phyloP scores from a whole-genome alignment of 2,329 filamentous ascomycete genomes.

The Claviceps sorghi region DNA sequence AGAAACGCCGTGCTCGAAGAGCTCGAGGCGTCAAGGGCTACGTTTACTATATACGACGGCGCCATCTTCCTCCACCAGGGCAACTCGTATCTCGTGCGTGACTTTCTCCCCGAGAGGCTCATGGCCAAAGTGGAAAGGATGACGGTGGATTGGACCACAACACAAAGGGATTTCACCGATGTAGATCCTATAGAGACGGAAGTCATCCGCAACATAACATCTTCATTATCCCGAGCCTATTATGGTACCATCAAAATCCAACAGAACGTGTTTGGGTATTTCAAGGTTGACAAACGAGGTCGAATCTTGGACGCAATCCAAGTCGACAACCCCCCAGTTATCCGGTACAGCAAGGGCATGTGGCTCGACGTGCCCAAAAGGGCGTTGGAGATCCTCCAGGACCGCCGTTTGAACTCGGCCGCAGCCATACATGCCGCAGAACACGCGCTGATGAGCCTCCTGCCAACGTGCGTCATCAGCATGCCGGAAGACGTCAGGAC shows the following conservation, averaged over 20 bases:
- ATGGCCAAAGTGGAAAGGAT: conserved; percentile 82
- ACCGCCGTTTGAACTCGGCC: conserved; percentile 61
- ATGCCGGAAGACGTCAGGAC: conserved; percentile 86
- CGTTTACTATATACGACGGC: conserved; percentile 91
- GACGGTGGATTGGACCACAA: conserved; percentile 87
- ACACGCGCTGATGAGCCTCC: conserved; percentile 72
- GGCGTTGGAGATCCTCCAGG: conserved; percentile 65
- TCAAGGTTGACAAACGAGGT: conserved; percentile 80
- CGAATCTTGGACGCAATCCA: conserved; percentile 83
- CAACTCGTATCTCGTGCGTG: conserved; percentile 79
- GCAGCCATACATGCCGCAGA: conserved; percentile 90
- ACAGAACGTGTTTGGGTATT: conserved; percentile 87
- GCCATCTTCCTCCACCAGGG: conserved; percentile 96
- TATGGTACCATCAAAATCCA: conserved; percentile 76
- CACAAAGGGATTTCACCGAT: conserved; percentile 85
- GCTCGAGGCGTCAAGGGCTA: conserved; percentile 87
- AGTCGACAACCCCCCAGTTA: conserved; percentile 84
- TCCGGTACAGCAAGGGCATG: conserved; percentile 74
- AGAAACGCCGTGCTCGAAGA: conserved; percentile 82
- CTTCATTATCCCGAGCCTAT: conserved; percentile 56
- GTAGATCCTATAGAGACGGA: conserved; percentile 89
- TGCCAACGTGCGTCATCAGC: conserved; percentile 82
- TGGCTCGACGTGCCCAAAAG: conserved; percentile 81
- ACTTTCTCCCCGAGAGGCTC: conserved; percentile 65
- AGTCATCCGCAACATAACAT: conserved; percentile 57